A percentile compares a stretch with the other conserved stretches of the same genome.
phyloP scores from a whole-genome alignment of 164 flowering plant genomes.

The Malania oleifera region DNA sequence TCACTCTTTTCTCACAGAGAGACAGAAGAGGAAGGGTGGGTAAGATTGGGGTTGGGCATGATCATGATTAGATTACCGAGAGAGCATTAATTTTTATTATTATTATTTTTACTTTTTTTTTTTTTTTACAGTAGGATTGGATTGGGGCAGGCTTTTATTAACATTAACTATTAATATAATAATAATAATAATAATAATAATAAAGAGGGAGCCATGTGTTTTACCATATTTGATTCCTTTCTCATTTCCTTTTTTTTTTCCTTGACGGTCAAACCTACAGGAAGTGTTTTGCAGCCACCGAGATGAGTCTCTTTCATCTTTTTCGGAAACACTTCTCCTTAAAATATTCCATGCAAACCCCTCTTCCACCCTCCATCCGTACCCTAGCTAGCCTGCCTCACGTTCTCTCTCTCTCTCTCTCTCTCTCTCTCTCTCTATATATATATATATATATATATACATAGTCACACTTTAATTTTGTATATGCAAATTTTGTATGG shows the following conservation, averaged over 20 bases:
- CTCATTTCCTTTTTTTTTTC: no score
- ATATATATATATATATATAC: no score
- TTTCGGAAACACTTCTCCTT: constrained; percentile 8
- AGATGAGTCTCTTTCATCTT: constrained; percentile 27
- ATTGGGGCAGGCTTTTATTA: constrained; percentile 48
- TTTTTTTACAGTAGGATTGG: constrained; percentile 27
- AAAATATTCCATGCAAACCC: constrained; percentile 7
- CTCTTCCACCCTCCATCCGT: constrained; percentile 5
- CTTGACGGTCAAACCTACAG: constrained; percentile 65
- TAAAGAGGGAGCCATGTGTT: constrained; percentile 37
- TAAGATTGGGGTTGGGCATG: constrained; percentile 13
- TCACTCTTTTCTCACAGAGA: constrained; percentile 13
- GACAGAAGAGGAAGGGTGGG: neutral
- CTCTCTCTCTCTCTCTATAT: neutral
- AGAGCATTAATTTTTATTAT: constrained; percentile 26
- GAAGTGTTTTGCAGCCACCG: constrained; percentile 30
- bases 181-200: constrained; percentile 6
- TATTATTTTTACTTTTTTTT: no score
- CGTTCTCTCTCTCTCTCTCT: neutral
- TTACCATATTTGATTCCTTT: constrained; percentile 53
- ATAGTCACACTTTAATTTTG: no score
- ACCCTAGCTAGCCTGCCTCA: no score
- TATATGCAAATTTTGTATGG: no score
- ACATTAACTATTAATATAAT: neutral
- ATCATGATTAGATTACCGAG: constrained; percentile 34